Conservation (phyloP, 768 basidiomycete genomes). For the Amanita fuliginea region DNA sequence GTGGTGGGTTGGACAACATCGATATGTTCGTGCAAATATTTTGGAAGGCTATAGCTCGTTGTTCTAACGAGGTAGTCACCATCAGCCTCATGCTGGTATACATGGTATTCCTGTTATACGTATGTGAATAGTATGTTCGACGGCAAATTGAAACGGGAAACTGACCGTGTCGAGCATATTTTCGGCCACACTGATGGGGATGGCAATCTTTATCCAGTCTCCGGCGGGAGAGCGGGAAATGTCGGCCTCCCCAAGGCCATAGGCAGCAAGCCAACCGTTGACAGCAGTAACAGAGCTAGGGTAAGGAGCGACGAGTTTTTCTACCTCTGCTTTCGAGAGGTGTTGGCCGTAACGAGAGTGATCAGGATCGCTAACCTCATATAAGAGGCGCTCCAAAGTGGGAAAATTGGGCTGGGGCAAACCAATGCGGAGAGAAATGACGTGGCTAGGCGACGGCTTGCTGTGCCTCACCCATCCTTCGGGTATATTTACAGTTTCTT, state of each 20-base stretch:
- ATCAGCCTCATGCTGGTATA: slow-evolving; percentile 36
- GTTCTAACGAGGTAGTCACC: slow-evolving; percentile 50
- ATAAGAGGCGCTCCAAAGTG: slow-evolving; percentile 38
- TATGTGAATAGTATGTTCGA: background rate
- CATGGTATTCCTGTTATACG: slow-evolving; percentile 29
- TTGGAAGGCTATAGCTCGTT: slow-evolving; percentile 53
- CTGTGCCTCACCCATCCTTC: slow-evolving; percentile 37
- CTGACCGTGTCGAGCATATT: slow-evolving; percentile 51
- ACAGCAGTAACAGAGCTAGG: slow-evolving; percentile 42
- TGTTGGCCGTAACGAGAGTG: slow-evolving; percentile 41
- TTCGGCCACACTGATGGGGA: slow-evolving; percentile 49
- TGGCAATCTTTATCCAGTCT: slow-evolving; percentile 57
- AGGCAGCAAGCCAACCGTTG: slow-evolving; percentile 45
- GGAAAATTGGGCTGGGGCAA: slow-evolving; percentile 40
- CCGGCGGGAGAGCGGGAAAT: slow-evolving; percentile 42
- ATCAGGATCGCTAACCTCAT: slow-evolving; percentile 43
- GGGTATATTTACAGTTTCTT: slow-evolving; percentile 26
- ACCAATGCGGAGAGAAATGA: slow-evolving; percentile 45
- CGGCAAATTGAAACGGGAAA: background rate
- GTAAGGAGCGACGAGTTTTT: slow-evolving; percentile 49
- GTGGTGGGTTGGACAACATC: slow-evolving; percentile 65
- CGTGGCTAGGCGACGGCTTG: slow-evolving; percentile 31
- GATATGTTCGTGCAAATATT: slow-evolving; percentile 42
- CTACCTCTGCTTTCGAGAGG: slow-evolving; percentile 57
- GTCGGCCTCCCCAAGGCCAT: slow-evolving; percentile 38